A percentile compares a stretch with the other conserved stretches of the same genome.
phyloP scores from a whole-genome alignment of 768 basidiomycete genomes.

The Russula dissimulans region DNA sequence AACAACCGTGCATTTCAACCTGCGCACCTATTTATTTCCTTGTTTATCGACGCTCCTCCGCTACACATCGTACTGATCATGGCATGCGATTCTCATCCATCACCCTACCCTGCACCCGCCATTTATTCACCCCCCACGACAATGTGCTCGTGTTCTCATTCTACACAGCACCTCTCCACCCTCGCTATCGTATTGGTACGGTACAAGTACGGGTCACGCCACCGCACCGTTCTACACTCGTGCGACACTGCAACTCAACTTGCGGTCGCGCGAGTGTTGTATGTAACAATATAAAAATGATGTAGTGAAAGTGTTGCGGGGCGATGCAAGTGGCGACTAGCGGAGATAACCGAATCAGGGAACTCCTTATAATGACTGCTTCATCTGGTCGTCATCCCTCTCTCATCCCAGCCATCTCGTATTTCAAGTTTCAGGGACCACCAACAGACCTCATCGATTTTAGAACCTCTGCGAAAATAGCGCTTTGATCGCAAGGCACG shows the following conservation, averaged over 20 bases:
- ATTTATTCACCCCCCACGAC: not conserved
- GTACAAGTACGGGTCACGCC: not conserved
- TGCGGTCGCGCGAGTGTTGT: slow-evolving; percentile 20
- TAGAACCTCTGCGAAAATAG: not conserved
- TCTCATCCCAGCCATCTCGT: not conserved
- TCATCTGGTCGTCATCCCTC: not conserved
- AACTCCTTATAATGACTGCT: not conserved
- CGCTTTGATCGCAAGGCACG: not conserved
- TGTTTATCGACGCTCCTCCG: slow-evolving; percentile 1
- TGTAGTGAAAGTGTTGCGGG: not conserved
- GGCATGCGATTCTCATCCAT: not conserved
- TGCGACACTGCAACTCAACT: slow-evolving; percentile 28
- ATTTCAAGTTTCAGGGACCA: not conserved
- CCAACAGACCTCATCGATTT: not conserved
- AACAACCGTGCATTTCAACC: slow-evolving; percentile 25
- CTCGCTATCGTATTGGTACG: not conserved
- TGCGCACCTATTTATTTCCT: slow-evolving; percentile 22
- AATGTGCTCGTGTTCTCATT: slow-evolving; percentile 1
- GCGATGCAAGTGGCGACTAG: not conserved
- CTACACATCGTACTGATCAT: not conserved
- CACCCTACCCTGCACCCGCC: not conserved
- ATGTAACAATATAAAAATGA: not conserved
- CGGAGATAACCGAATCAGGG: not conserved
- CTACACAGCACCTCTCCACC: not conserved
- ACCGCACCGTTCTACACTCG: slow-evolving; percentile 7